Conservation (phyloP, 2,329 filamentous ascomycete genomes). For the Coniochaeta sp. region DNA sequence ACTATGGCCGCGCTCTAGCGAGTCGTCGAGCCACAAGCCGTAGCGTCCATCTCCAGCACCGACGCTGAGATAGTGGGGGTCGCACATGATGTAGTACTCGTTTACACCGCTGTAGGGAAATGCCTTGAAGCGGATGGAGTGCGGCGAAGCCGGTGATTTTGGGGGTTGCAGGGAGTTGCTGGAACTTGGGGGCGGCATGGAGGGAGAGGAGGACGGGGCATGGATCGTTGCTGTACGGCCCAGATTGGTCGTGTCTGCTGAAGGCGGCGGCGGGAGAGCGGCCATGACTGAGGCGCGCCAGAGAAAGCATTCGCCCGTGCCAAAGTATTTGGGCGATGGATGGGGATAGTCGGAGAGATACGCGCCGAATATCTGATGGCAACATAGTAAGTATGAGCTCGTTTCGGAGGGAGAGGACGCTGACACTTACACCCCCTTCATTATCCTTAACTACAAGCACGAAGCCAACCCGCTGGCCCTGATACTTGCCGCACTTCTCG, state of each 20-base stretch:
- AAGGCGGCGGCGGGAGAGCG: constrained; percentile 63
- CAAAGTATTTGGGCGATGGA: constrained; percentile 78
- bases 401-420: not conserved
- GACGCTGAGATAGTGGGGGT: constrained; percentile 74
- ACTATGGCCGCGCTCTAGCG: constrained; percentile 76
- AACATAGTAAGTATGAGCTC: not conserved
- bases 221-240: constrained; percentile 34
- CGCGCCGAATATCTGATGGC: constrained; percentile 69
- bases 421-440: constrained; percentile 57
- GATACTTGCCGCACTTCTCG: constrained; percentile 62
- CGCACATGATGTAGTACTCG: constrained; percentile 94
- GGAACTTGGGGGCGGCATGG: constrained; percentile 16
- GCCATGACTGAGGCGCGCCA: constrained; percentile 69
- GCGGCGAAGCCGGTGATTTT: constrained; percentile 50
- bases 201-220: constrained; percentile 12
- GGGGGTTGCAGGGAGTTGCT: constrained; percentile 6
- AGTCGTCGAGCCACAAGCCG: constrained; percentile 87
- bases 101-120: constrained; percentile 95
- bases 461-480: constrained; percentile 71
- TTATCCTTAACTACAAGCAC: constrained; percentile 81
- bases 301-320: constrained; percentile 92
- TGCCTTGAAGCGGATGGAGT: constrained; percentile 83
- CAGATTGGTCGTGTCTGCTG: constrained; percentile 41
- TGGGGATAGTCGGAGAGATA: constrained; percentile 88
- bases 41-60: constrained; percentile 87